A percentile compares a stretch with the other conserved stretches of the same genome.
Evolutionary conservation across 2,329 filamentous ascomycete genomes (phyloP).

Genomic region (Rachicladosporium sp.): DNA sequence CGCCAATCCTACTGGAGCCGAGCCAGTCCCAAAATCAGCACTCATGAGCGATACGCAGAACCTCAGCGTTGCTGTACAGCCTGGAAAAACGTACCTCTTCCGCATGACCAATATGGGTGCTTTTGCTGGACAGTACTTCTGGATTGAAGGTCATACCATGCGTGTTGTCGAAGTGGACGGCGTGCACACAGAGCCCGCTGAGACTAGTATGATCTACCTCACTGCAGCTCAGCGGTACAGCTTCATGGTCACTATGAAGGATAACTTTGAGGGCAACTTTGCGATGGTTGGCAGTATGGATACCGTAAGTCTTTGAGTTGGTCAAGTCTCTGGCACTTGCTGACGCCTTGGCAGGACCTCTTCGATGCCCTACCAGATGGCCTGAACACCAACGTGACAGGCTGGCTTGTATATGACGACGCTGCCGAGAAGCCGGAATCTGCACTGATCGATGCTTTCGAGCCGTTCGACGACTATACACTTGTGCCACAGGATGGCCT

Average conservation of each 20-base stretch:
- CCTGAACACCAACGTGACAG: constrained; percentile 53
- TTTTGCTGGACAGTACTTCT: constrained; percentile 60
- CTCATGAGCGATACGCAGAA: constrained; percentile 51
- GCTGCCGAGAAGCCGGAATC: constrained; percentile 36
- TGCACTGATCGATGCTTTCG: constrained; percentile 46
- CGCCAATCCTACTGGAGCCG: constrained; percentile 45
- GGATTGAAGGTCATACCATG: constrained; percentile 55
- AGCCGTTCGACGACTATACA: constrained; percentile 60
- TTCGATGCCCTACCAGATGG: constrained; percentile 56
- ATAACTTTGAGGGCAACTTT: constrained; percentile 41
- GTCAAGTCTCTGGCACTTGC: neutral
- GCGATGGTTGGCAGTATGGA: constrained; percentile 46
- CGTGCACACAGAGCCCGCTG: constrained; percentile 48
- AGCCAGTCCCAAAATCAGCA: constrained; percentile 53
- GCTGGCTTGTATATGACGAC: constrained; percentile 44
- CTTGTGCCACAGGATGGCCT: constrained; percentile 58
- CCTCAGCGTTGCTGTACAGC: constrained; percentile 30
- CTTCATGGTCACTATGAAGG: constrained; percentile 50
- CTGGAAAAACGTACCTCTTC: constrained; percentile 49
- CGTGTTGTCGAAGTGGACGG: constrained; percentile 59
- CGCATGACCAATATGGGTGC: constrained; percentile 59
- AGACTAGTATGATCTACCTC: constrained; percentile 50
- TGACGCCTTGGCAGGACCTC: constrained; percentile 23
- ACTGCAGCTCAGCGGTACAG: constrained; percentile 62
- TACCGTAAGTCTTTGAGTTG: constrained; percentile 19